Base-by-base conservation (phyloP, 2,329 filamentous ascomycete species). In the Pseudocercospora vitis region DNA sequence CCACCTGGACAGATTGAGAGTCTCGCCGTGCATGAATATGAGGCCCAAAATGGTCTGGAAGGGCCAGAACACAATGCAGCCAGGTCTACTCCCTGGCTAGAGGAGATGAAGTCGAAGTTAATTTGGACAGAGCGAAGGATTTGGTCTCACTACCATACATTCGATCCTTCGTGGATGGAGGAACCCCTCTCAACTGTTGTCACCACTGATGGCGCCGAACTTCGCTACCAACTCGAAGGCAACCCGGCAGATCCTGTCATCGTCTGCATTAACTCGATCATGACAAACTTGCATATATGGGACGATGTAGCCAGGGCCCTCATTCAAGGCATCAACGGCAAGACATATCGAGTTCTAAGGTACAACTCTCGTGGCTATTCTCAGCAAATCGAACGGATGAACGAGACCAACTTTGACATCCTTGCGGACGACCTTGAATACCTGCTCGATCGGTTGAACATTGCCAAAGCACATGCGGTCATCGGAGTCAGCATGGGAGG, bases 401-500 rank as follows among this genome's bases (percentile, higher is more conserved):
- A 72, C 76, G 53, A 80, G 71, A 21, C 78, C 68, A 62, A 80
- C 72, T 23, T 92, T 33, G 83, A 87, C 60, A 73, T 84, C 2
- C 76, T 94, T 0, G 81, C 87, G 3, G 77, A 81, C 6, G 90
- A 95, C 65, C 75, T 94, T 18, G 75, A 78, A 31, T 70, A 76
- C 0, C 70, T 95, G 0, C 81, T 95, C 2, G 77, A 85, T 49
- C 82, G 85, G 0, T 78, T 95, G 24, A 82, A 87, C 45, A 84
- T 91, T 35, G 76, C 80, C 7, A 80, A 81, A 63, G 82, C 88
- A 0, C 81, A 86, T 28, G 78, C 81, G 0, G 74, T 92, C 0
- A 75, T 94, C 16, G 90, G 90, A 16, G 89, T 95, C 3, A 89
- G 85, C 29, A 83, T 94, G 69, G 90, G 90, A 58, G 90, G 90